Base-by-base conservation (phyloP, 495 filamentous ascomycete species). In the Sphaerosporella brunnea region DNA sequence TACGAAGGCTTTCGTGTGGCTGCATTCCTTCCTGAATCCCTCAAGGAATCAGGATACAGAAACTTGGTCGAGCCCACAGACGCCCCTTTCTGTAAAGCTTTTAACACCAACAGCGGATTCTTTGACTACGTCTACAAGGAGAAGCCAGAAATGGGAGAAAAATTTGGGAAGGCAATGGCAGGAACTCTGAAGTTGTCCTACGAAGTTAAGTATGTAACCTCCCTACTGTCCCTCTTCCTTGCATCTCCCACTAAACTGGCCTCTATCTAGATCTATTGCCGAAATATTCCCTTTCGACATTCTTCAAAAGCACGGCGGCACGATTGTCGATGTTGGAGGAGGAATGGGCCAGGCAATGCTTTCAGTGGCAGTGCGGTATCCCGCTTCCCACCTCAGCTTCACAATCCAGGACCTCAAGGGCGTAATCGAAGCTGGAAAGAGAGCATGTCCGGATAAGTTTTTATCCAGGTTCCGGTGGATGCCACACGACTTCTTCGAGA, bases 241-340 rank as follows among this genome's bases (percentile, higher is more conserved):
- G 9, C n/a, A 8, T 34, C 9, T 8, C 9, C 30, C 8, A 34
- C 9, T 34, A 8, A 8, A 39, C 13, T 20, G 19, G 8, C n/a
- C 13, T 39, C 19, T 16, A 39, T 15, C n/a, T n/a, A 39, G 40
- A 9, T 44, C 7, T 8, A 15, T 44, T 9, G 40, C 40, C 4
- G 40, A 44, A 5, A 21, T 44, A 4, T 44, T 23, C 23, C 40
- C 40, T 20, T 44, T 39, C 13, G 40, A 26, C 7, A 19, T 7
- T 20, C 13, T 26, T 21, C 7, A 9, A 9, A 4, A 26, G 18
- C 23, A n/a, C 18, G 21, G 11, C 40, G 40, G 13, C 16, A 39
- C 5, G 11, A 44, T 44, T 16, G 40, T 44, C 4, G 40, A 44
- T 44, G 40, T 44, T 20, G 40, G 40, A 9, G 40, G 40, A 7